Evolutionary conservation across 805 yeast species (phyloP).

Genomic region (Suhomyces sp.): DNA sequence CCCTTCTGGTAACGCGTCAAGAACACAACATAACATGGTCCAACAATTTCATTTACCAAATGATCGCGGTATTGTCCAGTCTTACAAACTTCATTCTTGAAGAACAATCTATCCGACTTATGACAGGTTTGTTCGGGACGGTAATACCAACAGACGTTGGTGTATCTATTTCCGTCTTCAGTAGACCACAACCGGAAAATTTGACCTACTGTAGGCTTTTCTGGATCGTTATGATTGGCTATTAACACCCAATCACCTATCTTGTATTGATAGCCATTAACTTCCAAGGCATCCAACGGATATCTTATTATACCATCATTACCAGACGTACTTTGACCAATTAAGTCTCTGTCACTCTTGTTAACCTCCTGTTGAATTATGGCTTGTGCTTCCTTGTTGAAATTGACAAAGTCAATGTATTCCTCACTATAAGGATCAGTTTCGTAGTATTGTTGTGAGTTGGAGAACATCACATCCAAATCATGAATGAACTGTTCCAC

Average conservation of each 20-base stretch:
- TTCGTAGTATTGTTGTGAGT: constrained; percentile 59
- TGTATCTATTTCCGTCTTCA: constrained; percentile 80
- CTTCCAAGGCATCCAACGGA: constrained; percentile 76
- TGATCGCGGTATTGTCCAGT: constrained; percentile 97
- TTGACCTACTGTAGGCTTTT: constrained; percentile 91
- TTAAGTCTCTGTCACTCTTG: constrained; percentile 78
- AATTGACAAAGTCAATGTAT: constrained; percentile 57
- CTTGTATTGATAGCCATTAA: constrained; percentile 67
- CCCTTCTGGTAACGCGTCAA: constrained; percentile 95
- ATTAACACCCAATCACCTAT: constrained; percentile 96
- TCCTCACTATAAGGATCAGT: constrained; percentile 58
- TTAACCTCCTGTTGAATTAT: constrained; percentile 67
- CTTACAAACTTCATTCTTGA: constrained; percentile 92
- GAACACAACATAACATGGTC: constrained; percentile 92
- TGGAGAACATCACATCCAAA: constrained; percentile 68
- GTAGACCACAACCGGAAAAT: constrained; percentile 89
- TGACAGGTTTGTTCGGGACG: constrained; percentile 98
- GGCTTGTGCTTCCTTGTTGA: constrained; percentile 61
- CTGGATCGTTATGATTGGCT: constrained; percentile 81
- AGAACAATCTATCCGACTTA: constrained; percentile 82
- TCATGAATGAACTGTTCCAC: constrained; percentile 79
- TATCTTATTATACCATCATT: constrained; percentile 57
- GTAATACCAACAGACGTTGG: constrained; percentile 96
- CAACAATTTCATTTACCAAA: constrained; percentile 80
- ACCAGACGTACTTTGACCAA: constrained; percentile 40